These are phyloP conservation scores for Lentinula sp. DNA, from an alignment of 768 basidiomycete genomes.

Conservation along the genomic window DNA sequence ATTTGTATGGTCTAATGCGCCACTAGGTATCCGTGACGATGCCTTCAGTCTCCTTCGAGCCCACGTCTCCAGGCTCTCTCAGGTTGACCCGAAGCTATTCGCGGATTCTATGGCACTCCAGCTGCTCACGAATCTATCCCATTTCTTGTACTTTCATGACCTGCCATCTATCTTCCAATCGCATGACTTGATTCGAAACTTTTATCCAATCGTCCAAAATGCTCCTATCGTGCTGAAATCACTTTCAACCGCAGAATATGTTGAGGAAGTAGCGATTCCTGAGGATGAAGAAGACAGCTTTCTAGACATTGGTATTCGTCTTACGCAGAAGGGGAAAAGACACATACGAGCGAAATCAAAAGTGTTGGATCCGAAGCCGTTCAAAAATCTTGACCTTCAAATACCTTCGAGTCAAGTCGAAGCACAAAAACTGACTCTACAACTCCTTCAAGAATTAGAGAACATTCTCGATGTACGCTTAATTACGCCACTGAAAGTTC, in stretches of 20 bases:
- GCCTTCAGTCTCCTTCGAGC: not conserved
- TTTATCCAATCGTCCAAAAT: not conserved
- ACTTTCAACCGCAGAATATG: not conserved
- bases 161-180: not conserved
- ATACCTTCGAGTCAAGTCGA: not conserved
- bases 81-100: not conserved
- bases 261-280: not conserved
- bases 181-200: not conserved
- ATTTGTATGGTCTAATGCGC: too few species aligned
- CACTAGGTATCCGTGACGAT: not conserved
- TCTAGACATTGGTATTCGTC: not conserved
- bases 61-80: not conserved
- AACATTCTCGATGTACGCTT: not conserved
- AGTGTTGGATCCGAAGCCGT: not conserved
- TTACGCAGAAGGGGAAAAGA: not conserved
- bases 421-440: not conserved
- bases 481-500: not conserved
- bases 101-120: not conserved
- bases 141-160: conserved; percentile 1
- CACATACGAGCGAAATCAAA: not conserved
- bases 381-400: not conserved
- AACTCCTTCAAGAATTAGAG: not conserved
- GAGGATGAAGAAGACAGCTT: not conserved
- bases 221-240: not conserved
- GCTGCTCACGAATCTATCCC: not conserved